A percentile compares a stretch with the other conserved stretches of the same genome.
phyloP scores from a whole-genome alignment of 176 grass and related monocot species.

The Juncus effusus region DNA sequence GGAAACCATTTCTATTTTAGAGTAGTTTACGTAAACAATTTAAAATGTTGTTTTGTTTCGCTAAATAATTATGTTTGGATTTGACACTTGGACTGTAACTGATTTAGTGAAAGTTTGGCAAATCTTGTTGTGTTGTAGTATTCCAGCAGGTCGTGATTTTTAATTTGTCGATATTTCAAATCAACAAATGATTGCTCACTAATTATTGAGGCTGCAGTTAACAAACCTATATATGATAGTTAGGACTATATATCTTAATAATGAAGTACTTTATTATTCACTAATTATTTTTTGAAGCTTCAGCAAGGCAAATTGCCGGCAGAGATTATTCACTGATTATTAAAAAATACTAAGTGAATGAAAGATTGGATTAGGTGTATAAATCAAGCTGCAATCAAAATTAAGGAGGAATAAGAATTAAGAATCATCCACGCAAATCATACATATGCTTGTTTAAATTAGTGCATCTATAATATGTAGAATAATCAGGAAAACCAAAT shows the following conservation, averaged over 20 bases:
- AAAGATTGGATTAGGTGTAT: slow-evolving; percentile 8
- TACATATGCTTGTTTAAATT: background rate
- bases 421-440: slow-evolving; percentile 26
- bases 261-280: background rate
- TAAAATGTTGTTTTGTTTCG: no score
- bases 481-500: slow-evolving; percentile 14
- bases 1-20: no score
- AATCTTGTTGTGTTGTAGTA: no score
- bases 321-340: no score
- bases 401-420: slow-evolving; percentile 15
- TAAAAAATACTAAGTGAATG: slow-evolving; percentile 2
- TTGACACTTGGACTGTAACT: no score
- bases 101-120: no score
- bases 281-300: background rate
- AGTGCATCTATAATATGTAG: slow-evolving; percentile 2
- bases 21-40: no score
- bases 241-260: background rate
- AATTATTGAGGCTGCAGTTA: background rate
- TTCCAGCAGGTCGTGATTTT: no score
- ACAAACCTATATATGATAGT: background rate
- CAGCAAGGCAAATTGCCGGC: no score
- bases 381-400: background rate
- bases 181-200: background rate
- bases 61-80: no score
- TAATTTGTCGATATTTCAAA: background rate